phyloP scores from a whole-genome alignment of 179 eudicot species.

The Beta macrorhiza region DNA sequence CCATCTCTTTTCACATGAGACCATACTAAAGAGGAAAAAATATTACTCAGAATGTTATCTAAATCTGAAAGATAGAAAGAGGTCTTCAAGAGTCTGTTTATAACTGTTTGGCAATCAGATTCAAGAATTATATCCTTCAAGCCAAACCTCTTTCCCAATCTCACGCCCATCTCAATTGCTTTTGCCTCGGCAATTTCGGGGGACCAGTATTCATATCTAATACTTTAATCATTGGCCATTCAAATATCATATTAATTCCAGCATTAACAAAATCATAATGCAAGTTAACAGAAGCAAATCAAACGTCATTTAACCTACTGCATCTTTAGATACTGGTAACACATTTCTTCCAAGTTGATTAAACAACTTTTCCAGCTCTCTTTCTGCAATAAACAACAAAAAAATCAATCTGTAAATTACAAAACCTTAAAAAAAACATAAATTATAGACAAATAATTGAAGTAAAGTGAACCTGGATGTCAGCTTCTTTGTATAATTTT shows the following conservation, averaged over 20 bases:
- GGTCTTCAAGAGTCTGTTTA: no score
- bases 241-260: not conserved
- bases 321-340: conserved; percentile 33
- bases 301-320: conserved; percentile 36
- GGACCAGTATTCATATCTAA: not conserved
- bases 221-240: not conserved
- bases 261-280: not conserved
- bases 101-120: no score
- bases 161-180: no score
- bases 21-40: no score
- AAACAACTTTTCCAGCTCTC: conserved; percentile 41
- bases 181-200: no score
- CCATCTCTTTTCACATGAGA: no score
- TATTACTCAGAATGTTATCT: no score
- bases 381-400: conserved; percentile 34
- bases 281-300: not conserved
- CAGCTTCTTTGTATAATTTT: conserved; percentile 47
- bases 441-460: not conserved
- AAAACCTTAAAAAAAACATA: not conserved
- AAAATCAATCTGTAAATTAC: not conserved
- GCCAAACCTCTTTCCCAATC: no score
- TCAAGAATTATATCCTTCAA: no score
- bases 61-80: no score
- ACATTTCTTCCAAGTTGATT: conserved; percentile 52
- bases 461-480: conserved; percentile 39